Conservation (phyloP, 345 rosid species). For the Rhodomyrtus tomentosa region DNA sequence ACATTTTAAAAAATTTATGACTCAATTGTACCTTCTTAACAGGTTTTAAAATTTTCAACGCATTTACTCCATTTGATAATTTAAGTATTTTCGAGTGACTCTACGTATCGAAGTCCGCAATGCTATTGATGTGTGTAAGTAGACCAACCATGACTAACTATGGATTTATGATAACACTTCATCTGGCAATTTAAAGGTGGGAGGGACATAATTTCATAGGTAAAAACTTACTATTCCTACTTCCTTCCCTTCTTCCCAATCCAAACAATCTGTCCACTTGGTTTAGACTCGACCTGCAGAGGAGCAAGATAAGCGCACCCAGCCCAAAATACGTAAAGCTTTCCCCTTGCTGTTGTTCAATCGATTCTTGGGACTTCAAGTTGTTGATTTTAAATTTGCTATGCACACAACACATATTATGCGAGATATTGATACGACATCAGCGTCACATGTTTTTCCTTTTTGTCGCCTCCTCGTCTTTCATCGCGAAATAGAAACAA, state of each 20-base stretch:
- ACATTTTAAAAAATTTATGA: no score
- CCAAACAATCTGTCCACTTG: background rate
- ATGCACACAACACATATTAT: no score
- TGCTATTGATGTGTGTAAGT: background rate
- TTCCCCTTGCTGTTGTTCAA: background rate
- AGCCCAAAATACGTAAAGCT: background rate
- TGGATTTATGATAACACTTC: no score
- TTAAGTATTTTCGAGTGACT: background rate
- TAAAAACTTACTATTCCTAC: background rate
- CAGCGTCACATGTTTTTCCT: no score
- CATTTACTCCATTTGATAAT: no score
- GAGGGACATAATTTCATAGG: background rate
- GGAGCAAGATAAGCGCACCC: background rate
- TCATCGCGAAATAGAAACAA: background rate
- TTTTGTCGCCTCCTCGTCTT: background rate
- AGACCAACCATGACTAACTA: background rate
- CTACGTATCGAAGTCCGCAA: background rate
- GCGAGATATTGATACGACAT: background rate
- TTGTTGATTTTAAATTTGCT: no score
- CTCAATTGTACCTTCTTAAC: no score
- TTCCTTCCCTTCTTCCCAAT: background rate
- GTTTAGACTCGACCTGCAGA: rapidly evolving
- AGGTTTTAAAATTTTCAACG: no score
- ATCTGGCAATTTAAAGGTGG: no score
- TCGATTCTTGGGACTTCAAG: no score